Evolutionary conservation across 129 eudicot genomes (phyloP), one percentile per base, ranked within the genome.

Genomic region (Saposhnikovia divaricata): DNA sequence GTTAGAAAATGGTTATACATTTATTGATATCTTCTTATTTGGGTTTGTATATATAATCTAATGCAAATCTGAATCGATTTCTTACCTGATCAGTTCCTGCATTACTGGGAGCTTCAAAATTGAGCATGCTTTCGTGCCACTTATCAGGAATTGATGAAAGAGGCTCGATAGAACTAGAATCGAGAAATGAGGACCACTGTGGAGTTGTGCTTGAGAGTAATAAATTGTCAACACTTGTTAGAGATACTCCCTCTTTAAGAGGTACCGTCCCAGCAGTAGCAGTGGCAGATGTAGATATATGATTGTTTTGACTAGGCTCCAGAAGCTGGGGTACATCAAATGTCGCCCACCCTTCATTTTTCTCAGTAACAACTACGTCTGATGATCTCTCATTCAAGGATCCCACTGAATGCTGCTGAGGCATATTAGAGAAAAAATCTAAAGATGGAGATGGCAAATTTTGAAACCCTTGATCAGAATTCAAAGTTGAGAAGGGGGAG

Each of bases 281-380:
- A 44, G 47, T 44, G 47, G 84, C 86, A 53, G 81, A 50, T 38
- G 53, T 66, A 72, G 86, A 71, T 69, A 73, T 84, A 5, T 80
- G 81, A 74, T 14, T 42, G 47, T 47, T 83, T 78, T 79, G 81
- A 70, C 74, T 78, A 79, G 91, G 81, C 65, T 81, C 79, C 44
- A 68, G 66, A 28, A 77, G 84, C 85, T 84, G 93, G 78, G 93
- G 88, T 86, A 83, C 78, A 80, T 96, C 99, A 89, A 92, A 96
- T 72, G 92, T 90, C 6, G 99, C 99, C 99, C 99, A 96, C 69
- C 96, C 99, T 79, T 80, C 95, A 80, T 90, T 83, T 63, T 80
- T 66, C 55, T 84, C 86, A 28, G 72, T 57, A 34, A 79, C 82
- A 39, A 79, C 82, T 39, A 37, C 78, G 70, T 85, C 81, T 31